A percentile compares a stretch with the other conserved stretches of the same genome.
phyloP scores from a whole-genome alignment of 768 basidiomycete species.

The Tubosaeta brunneosetosa region DNA sequence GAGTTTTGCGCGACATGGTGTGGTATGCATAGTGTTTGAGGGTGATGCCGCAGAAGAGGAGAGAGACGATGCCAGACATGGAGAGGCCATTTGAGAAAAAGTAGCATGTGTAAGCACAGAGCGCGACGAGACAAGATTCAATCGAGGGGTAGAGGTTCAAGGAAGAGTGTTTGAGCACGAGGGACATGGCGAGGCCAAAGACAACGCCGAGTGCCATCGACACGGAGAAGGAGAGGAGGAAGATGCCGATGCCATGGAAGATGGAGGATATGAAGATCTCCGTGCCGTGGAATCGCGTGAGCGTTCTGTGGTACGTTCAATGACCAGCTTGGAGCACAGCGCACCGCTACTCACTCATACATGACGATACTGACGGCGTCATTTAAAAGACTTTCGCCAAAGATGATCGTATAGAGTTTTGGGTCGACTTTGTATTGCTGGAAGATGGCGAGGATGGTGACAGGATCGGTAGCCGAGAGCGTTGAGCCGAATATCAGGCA shows the following conservation, averaged over 20 bases:
- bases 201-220: slow-evolving; percentile 92
- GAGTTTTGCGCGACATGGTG: slow-evolving; percentile 95
- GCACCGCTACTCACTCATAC: slow-evolving; percentile 80
- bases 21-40: slow-evolving; percentile 99
- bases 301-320: slow-evolving; percentile 52
- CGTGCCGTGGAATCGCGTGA: slow-evolving; percentile 86
- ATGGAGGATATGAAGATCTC: slow-evolving; percentile 84
- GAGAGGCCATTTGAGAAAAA: slow-evolving; percentile 96
- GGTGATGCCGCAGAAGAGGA: slow-evolving; percentile 98
- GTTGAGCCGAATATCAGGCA: slow-evolving; percentile 97
- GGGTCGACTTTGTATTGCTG: slow-evolving; percentile 99
- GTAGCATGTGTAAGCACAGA: slow-evolving; percentile 95
- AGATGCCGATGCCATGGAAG: slow-evolving; percentile 96
- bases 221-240: slow-evolving; percentile 90
- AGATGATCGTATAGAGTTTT: slow-evolving; percentile 94
- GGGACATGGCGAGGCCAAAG: slow-evolving; percentile 87
- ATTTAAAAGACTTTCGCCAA: slow-evolving; percentile 94
- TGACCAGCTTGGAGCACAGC: background rate
- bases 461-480: slow-evolving; percentile 94
- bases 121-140: slow-evolving; percentile 92
- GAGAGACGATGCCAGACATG: slow-evolving; percentile 95
- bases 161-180: slow-evolving; percentile 92
- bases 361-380: slow-evolving; percentile 99
- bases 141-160: slow-evolving; percentile 85
- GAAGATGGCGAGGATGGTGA: slow-evolving; percentile 97